Evolutionary conservation across 257 asterid species (phyloP), one percentile per base, ranked within the genome.

Genomic region (Primulina eburnea): DNA sequence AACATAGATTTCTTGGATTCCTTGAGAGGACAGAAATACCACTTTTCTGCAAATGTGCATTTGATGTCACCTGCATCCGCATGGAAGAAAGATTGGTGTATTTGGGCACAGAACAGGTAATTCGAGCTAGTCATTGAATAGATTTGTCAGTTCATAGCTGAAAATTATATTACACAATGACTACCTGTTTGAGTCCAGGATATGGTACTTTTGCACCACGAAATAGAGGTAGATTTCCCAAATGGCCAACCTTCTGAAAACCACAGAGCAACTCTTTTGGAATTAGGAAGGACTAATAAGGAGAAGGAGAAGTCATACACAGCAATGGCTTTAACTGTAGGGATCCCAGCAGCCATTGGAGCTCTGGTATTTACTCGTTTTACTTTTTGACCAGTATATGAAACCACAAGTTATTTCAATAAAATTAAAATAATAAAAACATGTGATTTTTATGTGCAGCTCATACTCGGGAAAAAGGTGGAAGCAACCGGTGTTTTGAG

Each of bases 321-420:
- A 0, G 96, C 99, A 30, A 93, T 93, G 97, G 90, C 99, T 65
- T 83, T 89, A 37, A 90, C 97, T 17, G 99, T 90, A 18, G 99
- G 97, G 73, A 89, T 93, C 73, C 97, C 97, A 35, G 95, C 86
- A 28, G 98, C 97, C 81, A 90, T 86, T 71, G 98, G 95, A 72
- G 98, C 97, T 65, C 80, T 93, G 90, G 98, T 92, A 87, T 71
- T 69, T 61, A n/a, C 73, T 73, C 24, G 26, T 73, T 64, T 68
- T 53, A 33, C 43, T 32, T 38, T 76, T 21, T 60, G 26, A 50
- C 20, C n/a, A 60, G 29, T 40, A 3, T 6, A 40, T 17, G 8
- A 71, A 60, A 63, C 26, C 53, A 8, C 30, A 26, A 60, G 2
- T 11, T 17, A 6, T 21, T 16, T 50, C 56, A 4, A 14, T 5